Evolutionary conservation across 2,329 filamentous ascomycete species (phyloP).

Genomic region (Colletotrichum agaves): DNA sequence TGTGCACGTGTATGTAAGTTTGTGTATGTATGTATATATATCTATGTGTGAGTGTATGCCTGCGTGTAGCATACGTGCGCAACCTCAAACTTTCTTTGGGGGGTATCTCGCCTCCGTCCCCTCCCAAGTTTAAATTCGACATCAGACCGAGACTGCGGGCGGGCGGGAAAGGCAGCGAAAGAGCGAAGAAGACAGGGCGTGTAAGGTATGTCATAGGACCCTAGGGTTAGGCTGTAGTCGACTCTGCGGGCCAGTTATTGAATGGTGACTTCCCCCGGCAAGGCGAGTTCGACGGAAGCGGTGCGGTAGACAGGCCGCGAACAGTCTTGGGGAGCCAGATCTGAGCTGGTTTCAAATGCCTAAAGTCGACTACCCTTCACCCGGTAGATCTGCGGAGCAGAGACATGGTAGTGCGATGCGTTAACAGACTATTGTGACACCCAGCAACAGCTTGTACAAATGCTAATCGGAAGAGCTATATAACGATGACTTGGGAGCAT

Average conservation of each 20-base stretch:
- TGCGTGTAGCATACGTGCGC: neutral
- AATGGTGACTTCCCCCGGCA: too few species aligned
- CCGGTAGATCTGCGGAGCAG: neutral
- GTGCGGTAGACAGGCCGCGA: conserved; percentile 7
- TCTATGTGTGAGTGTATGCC: too few species aligned
- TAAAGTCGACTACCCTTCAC: neutral
- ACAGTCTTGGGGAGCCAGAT: neutral
- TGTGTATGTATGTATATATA: too few species aligned
- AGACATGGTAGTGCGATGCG: neutral
- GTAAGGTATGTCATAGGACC: neutral
- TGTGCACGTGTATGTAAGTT: too few species aligned
- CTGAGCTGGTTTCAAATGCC: neutral
- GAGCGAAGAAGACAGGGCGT: neutral
- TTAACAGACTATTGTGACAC: neutral
- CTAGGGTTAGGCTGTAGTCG: too few species aligned
- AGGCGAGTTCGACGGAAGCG: conserved; percentile 1
- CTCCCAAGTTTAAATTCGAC: neutral
- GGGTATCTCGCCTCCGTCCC: too few species aligned
- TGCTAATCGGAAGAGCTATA: neutral
- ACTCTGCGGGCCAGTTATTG: too few species aligned
- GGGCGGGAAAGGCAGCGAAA: neutral
- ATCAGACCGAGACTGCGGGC: conserved; percentile 17
- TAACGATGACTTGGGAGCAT: neutral
- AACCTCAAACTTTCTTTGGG: neutral
- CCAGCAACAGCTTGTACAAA: neutral